A percentile compares a stretch with the other conserved stretches of the same genome.
Conservation (phyloP, 805 yeast species). For the Cyberlindnera suaveolens region DNA sequence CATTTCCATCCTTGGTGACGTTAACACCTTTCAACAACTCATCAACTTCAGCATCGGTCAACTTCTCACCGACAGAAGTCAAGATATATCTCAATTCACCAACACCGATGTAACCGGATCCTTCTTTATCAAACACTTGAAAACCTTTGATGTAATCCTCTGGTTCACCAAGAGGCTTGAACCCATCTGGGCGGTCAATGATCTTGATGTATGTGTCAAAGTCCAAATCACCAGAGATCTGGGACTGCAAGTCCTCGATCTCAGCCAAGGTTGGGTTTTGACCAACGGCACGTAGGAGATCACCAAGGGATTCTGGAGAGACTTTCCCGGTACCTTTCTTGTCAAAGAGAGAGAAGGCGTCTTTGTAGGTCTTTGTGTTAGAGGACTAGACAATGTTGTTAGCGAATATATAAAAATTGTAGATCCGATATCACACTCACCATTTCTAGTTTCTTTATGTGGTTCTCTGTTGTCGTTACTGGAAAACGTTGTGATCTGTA, state of each 20-base stretch:
- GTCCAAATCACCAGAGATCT: conserved; percentile 41
- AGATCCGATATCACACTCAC: not conserved
- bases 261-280: conserved; percentile 96
- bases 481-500: not conserved
- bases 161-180: conserved; percentile 81
- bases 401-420: not conserved
- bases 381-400: conserved; percentile 9
- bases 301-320: conserved; percentile 80
- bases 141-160: conserved; percentile 88
- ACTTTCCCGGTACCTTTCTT: conserved; percentile 93
- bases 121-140: conserved; percentile 96
- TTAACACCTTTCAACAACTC: conserved; percentile 93
- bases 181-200: conserved; percentile 82
- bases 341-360: conserved; percentile 95
- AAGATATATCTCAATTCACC: conserved; percentile 94
- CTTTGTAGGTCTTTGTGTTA: conserved; percentile 50
- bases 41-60: conserved; percentile 86
- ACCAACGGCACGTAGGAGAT: conserved; percentile 92
- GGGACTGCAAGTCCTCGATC: conserved; percentile 52
- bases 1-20: conserved; percentile 89
- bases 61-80: conserved; percentile 93
- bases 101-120: conserved; percentile 92
- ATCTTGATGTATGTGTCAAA: conserved; percentile 72
- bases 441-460: not conserved
- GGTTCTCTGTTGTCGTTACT: too few relatives aligned